Evolutionary conservation across 257 asterid species (phyloP).

Genomic region (Primulina tabacum): DNA sequence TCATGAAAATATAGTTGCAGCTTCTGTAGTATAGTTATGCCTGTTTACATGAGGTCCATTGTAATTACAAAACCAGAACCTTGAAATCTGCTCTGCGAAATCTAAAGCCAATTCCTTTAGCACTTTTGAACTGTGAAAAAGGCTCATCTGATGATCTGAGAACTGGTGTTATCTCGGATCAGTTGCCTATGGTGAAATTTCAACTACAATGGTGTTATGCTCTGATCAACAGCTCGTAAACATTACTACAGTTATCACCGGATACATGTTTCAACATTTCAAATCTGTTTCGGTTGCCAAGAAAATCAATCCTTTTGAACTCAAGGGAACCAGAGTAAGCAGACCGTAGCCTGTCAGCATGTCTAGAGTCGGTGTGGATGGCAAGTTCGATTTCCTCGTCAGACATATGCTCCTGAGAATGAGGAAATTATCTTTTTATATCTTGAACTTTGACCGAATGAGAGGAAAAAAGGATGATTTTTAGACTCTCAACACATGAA

Average conservation of each 20-base stretch:
- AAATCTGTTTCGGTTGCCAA: conserved; percentile 34
- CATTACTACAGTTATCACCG: conserved; percentile 33
- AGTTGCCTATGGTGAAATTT: background rate
- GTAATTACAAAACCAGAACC: too few species aligned
- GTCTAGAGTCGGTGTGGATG: conserved; percentile 86
- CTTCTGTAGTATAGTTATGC: too few species aligned
- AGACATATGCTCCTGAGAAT: conserved; percentile 61
- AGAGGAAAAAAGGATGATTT: background rate
- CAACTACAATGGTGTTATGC: conserved; percentile 36
- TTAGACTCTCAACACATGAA: background rate
- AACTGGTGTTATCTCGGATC: background rate
- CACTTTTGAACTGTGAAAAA: background rate
- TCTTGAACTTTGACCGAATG: background rate
- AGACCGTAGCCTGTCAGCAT: conserved; percentile 74
- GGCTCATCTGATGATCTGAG: background rate
- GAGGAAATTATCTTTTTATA: background rate
- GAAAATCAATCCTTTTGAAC: conserved; percentile 70
- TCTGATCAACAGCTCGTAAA: conserved; percentile 77
- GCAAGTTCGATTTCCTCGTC: conserved; percentile 73
- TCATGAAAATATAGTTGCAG: too few species aligned
- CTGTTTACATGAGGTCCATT: too few species aligned
- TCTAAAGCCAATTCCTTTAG: too few species aligned
- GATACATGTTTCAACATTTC: too few species aligned
- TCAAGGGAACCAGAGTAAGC: conserved; percentile 43
- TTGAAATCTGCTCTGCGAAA: too few species aligned